These are phyloP conservation scores for Cercophora samala DNA, from an alignment of 495 filamentous ascomycete genomes.

Conservation along the genomic window DNA sequence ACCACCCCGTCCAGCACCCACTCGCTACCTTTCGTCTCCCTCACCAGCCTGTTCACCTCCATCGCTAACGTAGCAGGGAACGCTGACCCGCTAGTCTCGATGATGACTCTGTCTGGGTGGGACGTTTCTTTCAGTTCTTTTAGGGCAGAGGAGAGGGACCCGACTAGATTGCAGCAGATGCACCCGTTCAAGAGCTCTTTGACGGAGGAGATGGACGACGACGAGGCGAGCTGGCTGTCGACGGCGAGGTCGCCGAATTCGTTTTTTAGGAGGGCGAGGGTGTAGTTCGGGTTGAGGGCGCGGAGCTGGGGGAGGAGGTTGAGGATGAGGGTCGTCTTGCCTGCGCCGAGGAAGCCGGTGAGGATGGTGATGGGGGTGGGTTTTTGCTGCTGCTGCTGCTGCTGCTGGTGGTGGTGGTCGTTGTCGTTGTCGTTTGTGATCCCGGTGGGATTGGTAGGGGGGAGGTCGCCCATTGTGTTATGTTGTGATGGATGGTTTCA, in stretches of 20 bases:
- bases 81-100: constrained; percentile 86
- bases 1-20: constrained; percentile 88
- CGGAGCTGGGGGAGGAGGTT: constrained; percentile 86
- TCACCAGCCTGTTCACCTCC: constrained; percentile 78
- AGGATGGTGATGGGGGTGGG: constrained; percentile 90
- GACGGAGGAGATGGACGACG: constrained; percentile 79
- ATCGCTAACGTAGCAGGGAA: constrained; percentile 90
- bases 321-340: constrained; percentile 89
- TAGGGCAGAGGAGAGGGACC: constrained; percentile 78
- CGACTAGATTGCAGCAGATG: constrained; percentile 97
- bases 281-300: constrained; percentile 60
- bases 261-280: constrained; percentile 93
- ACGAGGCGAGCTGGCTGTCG: constrained; percentile 83
- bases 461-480: constrained; percentile 1
- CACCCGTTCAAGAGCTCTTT: constrained; percentile 92
- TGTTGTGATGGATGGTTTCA: neutral
- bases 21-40: constrained; percentile 51
- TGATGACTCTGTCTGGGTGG: constrained; percentile 76
- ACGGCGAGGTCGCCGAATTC: constrained; percentile 94
- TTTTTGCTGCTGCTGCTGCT: neutral
- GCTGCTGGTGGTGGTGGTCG: neutral
- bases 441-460: constrained; percentile 8
- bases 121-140: constrained; percentile 59
- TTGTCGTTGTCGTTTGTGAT: too few species aligned
- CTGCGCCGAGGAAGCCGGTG: constrained; percentile 91